These are phyloP conservation scores for Colletotrichum sp. DNA, from an alignment of 2,329 filamentous ascomycete genomes.

Conservation along the genomic window DNA sequence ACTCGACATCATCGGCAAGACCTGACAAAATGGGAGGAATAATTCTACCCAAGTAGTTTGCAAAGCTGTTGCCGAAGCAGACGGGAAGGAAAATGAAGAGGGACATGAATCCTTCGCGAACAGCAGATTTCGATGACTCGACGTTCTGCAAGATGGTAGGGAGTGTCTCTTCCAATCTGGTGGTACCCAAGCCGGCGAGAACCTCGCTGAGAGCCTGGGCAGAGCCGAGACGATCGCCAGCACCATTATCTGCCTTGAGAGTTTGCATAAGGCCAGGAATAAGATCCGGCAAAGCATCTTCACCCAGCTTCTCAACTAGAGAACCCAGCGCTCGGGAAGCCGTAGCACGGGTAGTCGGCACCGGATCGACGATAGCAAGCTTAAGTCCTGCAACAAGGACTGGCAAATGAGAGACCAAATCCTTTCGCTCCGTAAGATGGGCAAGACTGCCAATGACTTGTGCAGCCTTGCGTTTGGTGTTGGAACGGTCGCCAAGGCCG, in stretches of 20 bases:
- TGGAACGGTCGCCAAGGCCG: slow-evolving; percentile 87
- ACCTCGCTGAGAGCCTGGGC: slow-evolving; percentile 97
- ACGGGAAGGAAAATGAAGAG: slow-evolving; percentile 99
- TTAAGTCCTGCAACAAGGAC: slow-evolving; percentile 92
- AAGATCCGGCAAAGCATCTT: slow-evolving; percentile 94
- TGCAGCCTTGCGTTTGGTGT: slow-evolving; percentile 93
- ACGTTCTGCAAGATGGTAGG: slow-evolving; percentile 97
- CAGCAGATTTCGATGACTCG: slow-evolving; percentile 84
- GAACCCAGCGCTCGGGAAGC: slow-evolving; percentile 95
- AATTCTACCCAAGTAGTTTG: slow-evolving; percentile 92
- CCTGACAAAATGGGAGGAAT: slow-evolving; percentile 95
- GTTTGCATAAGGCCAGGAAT: slow-evolving; percentile 98
- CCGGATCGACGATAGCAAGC: slow-evolving; percentile 89
- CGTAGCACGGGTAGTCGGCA: slow-evolving; percentile 94
- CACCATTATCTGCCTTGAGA: slow-evolving; percentile 95
- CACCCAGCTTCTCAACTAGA: slow-evolving; percentile 96
- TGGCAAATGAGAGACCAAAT: slow-evolving; percentile 88
- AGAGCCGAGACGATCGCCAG: slow-evolving; percentile 93
- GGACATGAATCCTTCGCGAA: slow-evolving; percentile 99
- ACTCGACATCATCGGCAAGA: slow-evolving; percentile 93
- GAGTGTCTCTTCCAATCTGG: slow-evolving; percentile 91
- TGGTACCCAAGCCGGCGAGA: slow-evolving; percentile 90
- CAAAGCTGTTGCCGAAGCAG: slow-evolving; percentile 98
- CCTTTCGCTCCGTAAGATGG: slow-evolving; percentile 95
- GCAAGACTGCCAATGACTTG: slow-evolving; percentile 98